phyloP scores from a whole-genome alignment of 306 rosid genomes.

The Gastrolobium bilobum region DNA sequence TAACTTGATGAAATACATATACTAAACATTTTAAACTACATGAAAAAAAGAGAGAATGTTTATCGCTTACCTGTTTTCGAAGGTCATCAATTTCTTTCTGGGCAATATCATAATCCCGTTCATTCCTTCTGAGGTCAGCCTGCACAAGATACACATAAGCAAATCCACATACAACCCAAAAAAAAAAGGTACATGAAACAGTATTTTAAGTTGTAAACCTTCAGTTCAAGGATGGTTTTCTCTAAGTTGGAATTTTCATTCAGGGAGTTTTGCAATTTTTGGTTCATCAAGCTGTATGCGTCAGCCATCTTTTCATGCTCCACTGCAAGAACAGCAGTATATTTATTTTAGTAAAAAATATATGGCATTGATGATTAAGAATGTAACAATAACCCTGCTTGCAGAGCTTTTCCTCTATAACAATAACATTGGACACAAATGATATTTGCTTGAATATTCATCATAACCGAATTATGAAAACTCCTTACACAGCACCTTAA shows the following conservation, averaged over 20 bases:
- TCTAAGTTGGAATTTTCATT: constrained; percentile 70
- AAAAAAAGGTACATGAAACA: not conserved
- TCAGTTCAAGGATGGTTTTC: constrained; percentile 78
- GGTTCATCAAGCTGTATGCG: constrained; percentile 82
- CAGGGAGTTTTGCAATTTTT: constrained; percentile 73
- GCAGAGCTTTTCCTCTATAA: constrained; percentile 16
- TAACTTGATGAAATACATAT: constrained; percentile 21
- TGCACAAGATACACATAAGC: constrained; percentile 51
- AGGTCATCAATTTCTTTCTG: constrained; percentile 85
- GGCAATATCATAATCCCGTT: constrained; percentile 74
- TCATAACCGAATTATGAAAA: not conserved
- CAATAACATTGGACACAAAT: constrained; percentile 16
- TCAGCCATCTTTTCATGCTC: constrained; percentile 91
- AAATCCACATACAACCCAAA: constrained; percentile 8
- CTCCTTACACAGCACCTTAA: not conserved
- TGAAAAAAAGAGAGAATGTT: not conserved
- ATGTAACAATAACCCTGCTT: constrained; percentile 31
- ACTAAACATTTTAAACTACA: constrained; percentile 21
- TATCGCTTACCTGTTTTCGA: constrained; percentile 75
- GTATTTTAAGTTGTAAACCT: constrained; percentile 58
- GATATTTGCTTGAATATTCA: not conserved
- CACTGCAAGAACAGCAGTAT: constrained; percentile 60
- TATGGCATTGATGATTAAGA: constrained; percentile 23
- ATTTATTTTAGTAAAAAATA: constrained; percentile 33
- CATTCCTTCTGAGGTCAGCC: constrained; percentile 85